phyloP scores from a whole-genome alignment of 331 rosid species.

The Cydonia oblonga region DNA sequence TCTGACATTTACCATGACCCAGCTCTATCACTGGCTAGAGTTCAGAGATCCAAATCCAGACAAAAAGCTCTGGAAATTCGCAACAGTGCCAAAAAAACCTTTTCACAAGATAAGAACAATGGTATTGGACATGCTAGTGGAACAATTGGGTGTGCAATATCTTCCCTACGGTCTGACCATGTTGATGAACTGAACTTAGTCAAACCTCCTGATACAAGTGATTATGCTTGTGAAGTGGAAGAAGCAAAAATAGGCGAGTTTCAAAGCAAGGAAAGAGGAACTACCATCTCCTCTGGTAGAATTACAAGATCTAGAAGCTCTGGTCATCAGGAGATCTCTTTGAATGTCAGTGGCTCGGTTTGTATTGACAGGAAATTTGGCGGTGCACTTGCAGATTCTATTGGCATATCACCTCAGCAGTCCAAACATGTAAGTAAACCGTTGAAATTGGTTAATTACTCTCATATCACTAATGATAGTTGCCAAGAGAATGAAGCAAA shows the following conservation, averaged over 20 bases:
- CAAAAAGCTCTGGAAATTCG: slow-evolving; percentile 77
- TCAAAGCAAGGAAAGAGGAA: slow-evolving; percentile 12
- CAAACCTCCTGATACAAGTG: slow-evolving; percentile 20
- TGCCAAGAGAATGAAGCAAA: slow-evolving; percentile 16
- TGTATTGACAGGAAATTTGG: slow-evolving; percentile 12
- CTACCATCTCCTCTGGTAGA: slow-evolving; percentile 11
- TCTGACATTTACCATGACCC: slow-evolving; percentile 35
- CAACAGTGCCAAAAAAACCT: slow-evolving; percentile 38
- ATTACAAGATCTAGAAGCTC: slow-evolving; percentile 7
- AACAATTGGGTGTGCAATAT: slow-evolving; percentile 20
- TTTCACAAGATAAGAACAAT: slow-evolving; percentile 19
- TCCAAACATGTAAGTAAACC: slow-evolving; percentile 22
- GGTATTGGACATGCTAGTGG: slow-evolving; percentile 20
- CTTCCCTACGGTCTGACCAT: slow-evolving; percentile 24
- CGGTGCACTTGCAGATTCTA: neutral
- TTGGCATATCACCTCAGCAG: neutral
- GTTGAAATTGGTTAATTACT: slow-evolving; percentile 16
- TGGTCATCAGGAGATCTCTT: slow-evolving; percentile 18
- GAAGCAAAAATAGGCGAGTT: slow-evolving; percentile 18
- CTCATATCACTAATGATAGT: slow-evolving; percentile 13
- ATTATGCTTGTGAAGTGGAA: slow-evolving; percentile 20
- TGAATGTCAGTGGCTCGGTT: slow-evolving; percentile 19
- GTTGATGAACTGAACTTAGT: slow-evolving; percentile 18
- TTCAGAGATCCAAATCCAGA: slow-evolving; percentile 84
- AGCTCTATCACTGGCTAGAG: slow-evolving; percentile 52